Evolutionary conservation across 352 stramenopile genomes (phyloP), one percentile per base, ranked within the genome.

Genomic region (Pythium brachiatum): DNA sequence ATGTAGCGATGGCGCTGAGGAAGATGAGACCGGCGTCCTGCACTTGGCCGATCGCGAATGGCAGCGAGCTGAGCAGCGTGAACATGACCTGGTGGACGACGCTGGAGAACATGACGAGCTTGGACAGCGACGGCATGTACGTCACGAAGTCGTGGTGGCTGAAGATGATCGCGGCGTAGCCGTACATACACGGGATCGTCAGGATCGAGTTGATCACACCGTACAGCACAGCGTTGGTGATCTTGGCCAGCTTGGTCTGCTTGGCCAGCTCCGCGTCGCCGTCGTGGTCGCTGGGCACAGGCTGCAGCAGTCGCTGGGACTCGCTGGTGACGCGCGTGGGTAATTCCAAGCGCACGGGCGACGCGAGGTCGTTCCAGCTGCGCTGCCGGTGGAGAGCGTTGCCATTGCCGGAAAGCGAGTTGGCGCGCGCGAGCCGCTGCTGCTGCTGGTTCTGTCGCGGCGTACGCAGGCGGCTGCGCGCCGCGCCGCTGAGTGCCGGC

Each of bases 11-110:
- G 51, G 83, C 81, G 48, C 78, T 94, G 20, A 99, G 77, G 75
- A 99, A 99, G 67, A 99, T 99, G 2, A 99, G 84, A 0, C 97
- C 97, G 5, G 97, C 96, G 70, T 99, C 96, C 73, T 99, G 97
- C 1, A 99, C 97, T 66, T 98, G 96, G 15, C 97, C 97, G 34
- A 99, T 98, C 9, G 97, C 95, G 75, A 99, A 99, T 0, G 92
- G 90, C 36, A 99, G 71, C 32, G 89, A 91, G 52, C 86, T 98
- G 53, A 98, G 81, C 11, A 88, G 54, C 2, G 86, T 94, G 64
- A 92, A 93, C 76, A 95, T 89, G 63, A 90, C 69, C 58, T 95
- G 97, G 73, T 99, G 97, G 20, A 99, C 75, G 18, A 97, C 88
- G 27, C 92, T 98, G 26, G 92, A 98, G 41, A 99, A 89, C 54